Conservation (phyloP, 352 stramenopile genomes). For the Phytophthora colocasiae region DNA sequence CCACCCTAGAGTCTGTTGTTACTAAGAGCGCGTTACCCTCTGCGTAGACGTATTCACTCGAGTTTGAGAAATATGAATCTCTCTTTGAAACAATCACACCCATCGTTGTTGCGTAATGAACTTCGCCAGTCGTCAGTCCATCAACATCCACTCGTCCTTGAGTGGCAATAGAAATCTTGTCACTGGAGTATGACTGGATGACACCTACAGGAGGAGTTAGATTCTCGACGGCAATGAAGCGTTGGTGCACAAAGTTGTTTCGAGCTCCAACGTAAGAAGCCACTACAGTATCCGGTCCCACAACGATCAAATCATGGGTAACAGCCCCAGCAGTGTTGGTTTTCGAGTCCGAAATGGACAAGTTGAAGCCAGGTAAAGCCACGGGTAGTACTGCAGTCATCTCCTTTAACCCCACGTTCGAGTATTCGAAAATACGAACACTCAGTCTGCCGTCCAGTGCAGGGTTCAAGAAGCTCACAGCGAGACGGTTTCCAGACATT, state of each 20-base stretch:
- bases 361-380: slow-evolving; percentile 9
- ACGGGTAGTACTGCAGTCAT: slow-evolving; percentile 60
- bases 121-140: slow-evolving; percentile 31
- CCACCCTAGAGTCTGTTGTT: slow-evolving; percentile 61
- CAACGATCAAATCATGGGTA: slow-evolving; percentile 51
- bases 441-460: slow-evolving; percentile 48
- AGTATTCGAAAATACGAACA: slow-evolving; percentile 58
- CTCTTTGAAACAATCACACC: slow-evolving; percentile 41
- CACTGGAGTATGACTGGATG: slow-evolving; percentile 42
- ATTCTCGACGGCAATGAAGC: slow-evolving; percentile 55
- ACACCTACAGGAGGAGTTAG: slow-evolving; percentile 59
- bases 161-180: slow-evolving; percentile 30
- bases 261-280: slow-evolving; percentile 53
- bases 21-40: slow-evolving; percentile 45
- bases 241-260: slow-evolving; percentile 39
- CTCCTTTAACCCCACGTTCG: slow-evolving; percentile 52
- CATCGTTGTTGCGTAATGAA: slow-evolving; percentile 72
- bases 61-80: slow-evolving; percentile 15
- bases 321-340: slow-evolving; percentile 16
- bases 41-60: slow-evolving; percentile 49
- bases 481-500: slow-evolving; percentile 58
- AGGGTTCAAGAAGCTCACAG: slow-evolving; percentile 73
- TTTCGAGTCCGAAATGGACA: no score
- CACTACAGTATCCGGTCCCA: slow-evolving; percentile 57
- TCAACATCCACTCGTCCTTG: slow-evolving; percentile 30